Base-by-base conservation (phyloP, 2,329 filamentous ascomycete species). In the Colletotrichum sp. region DNA sequence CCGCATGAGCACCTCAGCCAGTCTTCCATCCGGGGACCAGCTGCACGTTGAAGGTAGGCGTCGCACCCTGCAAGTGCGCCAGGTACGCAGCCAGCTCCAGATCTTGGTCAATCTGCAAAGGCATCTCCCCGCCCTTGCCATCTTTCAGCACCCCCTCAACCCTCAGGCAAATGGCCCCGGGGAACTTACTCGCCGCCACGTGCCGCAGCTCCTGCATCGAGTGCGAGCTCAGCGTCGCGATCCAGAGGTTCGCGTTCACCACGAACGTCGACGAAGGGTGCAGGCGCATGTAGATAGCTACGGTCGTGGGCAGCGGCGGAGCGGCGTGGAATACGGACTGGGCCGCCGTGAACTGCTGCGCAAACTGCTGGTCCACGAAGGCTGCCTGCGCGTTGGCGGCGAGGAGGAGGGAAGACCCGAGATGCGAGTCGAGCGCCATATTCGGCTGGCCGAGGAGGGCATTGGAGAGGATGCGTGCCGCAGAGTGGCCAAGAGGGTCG, bases 21-120 rank as follows among this genome's bases (percentile, higher is more conserved):
- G 71, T 39, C 71, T 74, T 70, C 76, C 76, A 78, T 10, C 66
- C 76, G 9, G 75, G 76, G 15, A 85, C 80, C 60, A 86, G 79
- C 76, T 86, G 84, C 16, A 88, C 85, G 60, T 81, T 83, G 78
- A 89, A 89, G 10, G 84, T 87, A 8, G 87, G 86, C 39, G 87
- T 82, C 27, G 79, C 80, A 15, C 80, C 88, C 77, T 90, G 86
- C 30, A 93, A 87, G 81, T 94, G 93, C 62, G 89, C 87, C 78
- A 97, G 83, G 83, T 96, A 96, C 1, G 93, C 93, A 75, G 89
- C 89, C 77, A 97, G 82, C 84, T 96, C 94, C 77, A 92, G 90
- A 79, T 96, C 93, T 55, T 92, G 89, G 70, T 93, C 92, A 79
- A 96, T 93, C 71, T 88, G 85, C 79, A 94, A 89, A 18, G 87